These are phyloP conservation scores for Thelonectria discophora DNA, from an alignment of 2,329 filamentous ascomycete species.

Conservation along the genomic window DNA sequence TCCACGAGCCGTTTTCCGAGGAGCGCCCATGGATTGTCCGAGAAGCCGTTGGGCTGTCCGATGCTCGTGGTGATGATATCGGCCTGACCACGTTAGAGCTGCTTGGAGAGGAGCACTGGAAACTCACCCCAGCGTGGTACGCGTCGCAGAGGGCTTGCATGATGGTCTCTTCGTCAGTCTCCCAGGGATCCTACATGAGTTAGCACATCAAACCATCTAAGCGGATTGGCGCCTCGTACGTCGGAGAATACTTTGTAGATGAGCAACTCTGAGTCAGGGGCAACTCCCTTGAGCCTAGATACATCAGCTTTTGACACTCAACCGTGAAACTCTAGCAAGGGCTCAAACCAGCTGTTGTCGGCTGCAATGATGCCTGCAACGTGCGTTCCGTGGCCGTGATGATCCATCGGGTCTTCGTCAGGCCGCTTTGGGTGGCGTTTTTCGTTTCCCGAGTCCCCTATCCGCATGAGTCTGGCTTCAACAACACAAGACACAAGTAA, in stretches of 20 bases:
- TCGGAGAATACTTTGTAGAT: slow-evolving; percentile 56
- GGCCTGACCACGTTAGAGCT: slow-evolving; percentile 37
- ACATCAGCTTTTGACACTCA: neutral
- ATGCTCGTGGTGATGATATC: slow-evolving; percentile 57
- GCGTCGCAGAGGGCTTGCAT: slow-evolving; percentile 50
- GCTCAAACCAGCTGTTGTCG: slow-evolving; percentile 47
- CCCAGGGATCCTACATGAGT: slow-evolving; percentile 37
- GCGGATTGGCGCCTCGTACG: slow-evolving; percentile 24
- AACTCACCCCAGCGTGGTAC: slow-evolving; percentile 46
- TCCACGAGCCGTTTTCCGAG: slow-evolving; percentile 53
- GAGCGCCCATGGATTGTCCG: slow-evolving; percentile 53
- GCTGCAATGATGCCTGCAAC: slow-evolving; percentile 61
- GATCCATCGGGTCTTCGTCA: slow-evolving; percentile 49
- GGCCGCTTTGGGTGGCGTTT: slow-evolving; percentile 44
- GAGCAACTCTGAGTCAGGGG: slow-evolving; percentile 55
- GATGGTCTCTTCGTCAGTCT: slow-evolving; percentile 47
- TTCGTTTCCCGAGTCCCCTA: slow-evolving; percentile 46
- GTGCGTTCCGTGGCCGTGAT: slow-evolving; percentile 50
- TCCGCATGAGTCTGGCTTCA: slow-evolving; percentile 19
- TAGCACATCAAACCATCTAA: neutral
- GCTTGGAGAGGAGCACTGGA: neutral
- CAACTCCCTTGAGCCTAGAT: slow-evolving; percentile 54
- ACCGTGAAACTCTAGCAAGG: neutral
- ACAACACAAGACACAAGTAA: neutral
- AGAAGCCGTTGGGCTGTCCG: slow-evolving; percentile 50